Base-by-base conservation (phyloP, 352 stramenopile species). In the Phytophthora sp. region DNA sequence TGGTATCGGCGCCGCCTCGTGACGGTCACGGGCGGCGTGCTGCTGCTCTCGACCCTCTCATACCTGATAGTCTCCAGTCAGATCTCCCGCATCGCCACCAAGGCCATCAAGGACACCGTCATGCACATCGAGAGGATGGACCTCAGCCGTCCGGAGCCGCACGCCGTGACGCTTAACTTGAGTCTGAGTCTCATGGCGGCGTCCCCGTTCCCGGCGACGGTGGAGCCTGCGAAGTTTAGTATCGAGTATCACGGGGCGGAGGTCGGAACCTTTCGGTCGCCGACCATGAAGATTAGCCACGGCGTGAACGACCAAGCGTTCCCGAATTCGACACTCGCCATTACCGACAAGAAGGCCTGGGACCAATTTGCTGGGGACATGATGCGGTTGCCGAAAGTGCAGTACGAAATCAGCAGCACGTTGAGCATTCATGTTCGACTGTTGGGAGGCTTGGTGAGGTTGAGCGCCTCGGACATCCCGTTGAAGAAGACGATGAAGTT, bases 281-380 rank as follows among this genome's bases (percentile, higher is more conserved):
- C 82, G 0, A 49, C 23, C 21, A 92, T 94, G 79, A 30, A 54
- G 8, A 73, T 94, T 45, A 31, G 34, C 11, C 67, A 86, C 38
- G 85, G 85, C 20, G 55, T 65, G 8, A 92, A 87, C 54, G n/a
- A 54, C 0, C 62, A 82, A 26, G 2, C 45, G 5, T 89, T 94
- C 51, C 57, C 62, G 0, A 73, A 87, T 23, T 68, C 81, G 23
- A 83, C 70, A 45, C 70, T 94, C 4, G n/a, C 45, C 18, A 89
- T 94, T 42, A 35, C 50, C 1, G 83, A 91, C 55, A 72, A 60
- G 27, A 77, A 79, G 18, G 70, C 62, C 3, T 94, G 85, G 85
- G 70, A 91, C 41, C 49, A 41, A 26, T 94, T 94, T 64, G 85
- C 85, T 15, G 56, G 66, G 5, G 81, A 89, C 43, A 86, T 94